Conservation (phyloP, 2,329 filamentous ascomycete species). For the Hypoxylon sp. region DNA sequence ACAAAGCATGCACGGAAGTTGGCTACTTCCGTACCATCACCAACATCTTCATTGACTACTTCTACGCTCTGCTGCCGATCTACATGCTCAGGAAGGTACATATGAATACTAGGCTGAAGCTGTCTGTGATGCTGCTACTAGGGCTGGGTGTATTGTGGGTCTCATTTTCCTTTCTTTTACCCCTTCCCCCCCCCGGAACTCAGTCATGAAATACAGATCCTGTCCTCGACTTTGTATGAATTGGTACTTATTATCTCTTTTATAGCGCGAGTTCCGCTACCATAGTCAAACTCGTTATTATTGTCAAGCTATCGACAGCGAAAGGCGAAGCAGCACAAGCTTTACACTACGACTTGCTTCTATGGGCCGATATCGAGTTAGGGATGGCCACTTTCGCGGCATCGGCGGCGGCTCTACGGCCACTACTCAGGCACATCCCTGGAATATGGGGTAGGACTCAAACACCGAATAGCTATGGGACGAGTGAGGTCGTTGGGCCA, state of each 20-base stretch:
- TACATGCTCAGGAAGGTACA: conserved; percentile 49
- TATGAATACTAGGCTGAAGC: conserved; percentile 48
- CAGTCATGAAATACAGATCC: neutral
- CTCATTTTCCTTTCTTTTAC: neutral
- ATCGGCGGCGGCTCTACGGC: conserved; percentile 50
- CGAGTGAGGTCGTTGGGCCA: conserved; percentile 28
- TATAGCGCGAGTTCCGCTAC: conserved; percentile 52
- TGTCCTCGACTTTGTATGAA: no score
- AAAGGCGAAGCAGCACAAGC: conserved; percentile 40
- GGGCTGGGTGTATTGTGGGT: conserved; percentile 53
- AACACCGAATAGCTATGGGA: conserved; percentile 23
- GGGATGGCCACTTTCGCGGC: conserved; percentile 51
- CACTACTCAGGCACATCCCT: conserved; percentile 48
- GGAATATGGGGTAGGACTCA: conserved; percentile 24
- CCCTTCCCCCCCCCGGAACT: neutral
- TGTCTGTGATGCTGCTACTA: conserved; percentile 48
- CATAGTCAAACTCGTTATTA: conserved; percentile 53
- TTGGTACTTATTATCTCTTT: neutral
- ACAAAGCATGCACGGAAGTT: conserved; percentile 46
- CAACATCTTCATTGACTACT: conserved; percentile 54
- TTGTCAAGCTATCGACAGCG: conserved; percentile 45
- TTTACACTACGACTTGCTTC: conserved; percentile 50
- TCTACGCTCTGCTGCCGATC: conserved; percentile 51
- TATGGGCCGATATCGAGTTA: conserved; percentile 52
- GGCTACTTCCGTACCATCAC: conserved; percentile 52